Evolutionary conservation across 306 rosid species (phyloP), one percentile per base, ranked within the genome.

Genomic region (Hippophae rhamnoides): DNA sequence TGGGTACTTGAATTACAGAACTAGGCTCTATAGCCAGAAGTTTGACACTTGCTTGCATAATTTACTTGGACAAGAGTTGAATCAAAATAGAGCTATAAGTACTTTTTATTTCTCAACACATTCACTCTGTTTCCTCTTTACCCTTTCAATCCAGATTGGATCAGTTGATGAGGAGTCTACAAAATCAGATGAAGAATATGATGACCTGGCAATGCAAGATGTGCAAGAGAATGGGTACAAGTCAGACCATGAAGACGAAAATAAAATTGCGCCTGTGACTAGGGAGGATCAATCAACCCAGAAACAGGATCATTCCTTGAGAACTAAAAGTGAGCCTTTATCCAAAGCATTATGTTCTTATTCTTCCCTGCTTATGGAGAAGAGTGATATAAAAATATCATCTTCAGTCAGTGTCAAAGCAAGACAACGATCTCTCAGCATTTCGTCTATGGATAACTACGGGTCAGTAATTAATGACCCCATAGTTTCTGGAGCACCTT

Each of bases 121-220:
- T 31, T 31, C 38, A 31, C 38, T 31, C 3, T 31, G 38, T 31
- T 31, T 31, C 38, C 23, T 46, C 5, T 42, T 0, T 7, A 41
- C 40, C 9, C 23, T 2, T 43, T 58, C 40, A 51, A 13, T 71
- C 50, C 86, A 90, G 98, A 67, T 81, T 26, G 98, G 98, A 38
- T 90, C 98, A 3, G 96, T 90, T 43, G 98, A 90, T 41, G 98
- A 90, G 77, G 95, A 87, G 75, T 90, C 96, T 25, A 85, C 96
- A 10, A 83, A 90, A 65, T 85, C 98, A 1, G 98, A 90, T 47
- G 98, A 90, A 63, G 96, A 90, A 82, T 90, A 90, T 43, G 96
- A 90, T 10, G 98, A 90, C 72, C 82, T 90, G 56, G 95, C 95
- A 60, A 83, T 87, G 95, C 83, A 70, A 76, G 95, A 87, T 27